Evolutionary conservation across 2,329 filamentous ascomycete species (phyloP), one percentile per base, ranked within the genome.

Genomic region (Diaporthe australafricana): DNA sequence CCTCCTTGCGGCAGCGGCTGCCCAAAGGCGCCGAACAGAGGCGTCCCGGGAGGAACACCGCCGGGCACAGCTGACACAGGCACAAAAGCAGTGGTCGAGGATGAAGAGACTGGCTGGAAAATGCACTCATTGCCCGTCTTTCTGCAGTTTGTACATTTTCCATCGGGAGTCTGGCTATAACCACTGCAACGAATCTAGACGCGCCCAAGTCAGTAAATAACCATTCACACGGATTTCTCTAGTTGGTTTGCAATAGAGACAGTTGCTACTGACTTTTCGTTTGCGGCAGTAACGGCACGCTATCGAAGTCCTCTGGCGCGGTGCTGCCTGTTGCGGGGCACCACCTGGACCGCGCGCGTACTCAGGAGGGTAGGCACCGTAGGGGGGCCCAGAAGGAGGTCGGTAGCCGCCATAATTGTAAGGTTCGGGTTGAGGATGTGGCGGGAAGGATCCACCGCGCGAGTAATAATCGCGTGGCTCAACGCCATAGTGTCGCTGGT

Each of bases 121-220:
- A 90, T 84, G 72, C 88, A 90, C 73, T 90, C 88, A 75, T 90
- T 89, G 62, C 88, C 88, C 81, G 90, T 89, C 74, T 89, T 88
- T 48, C 88, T 87, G 76, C 88, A 90, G 75, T 90, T 90, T 69
- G 88, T 86, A 75, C 88, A 90, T 74, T 90, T 89, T 14, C 88
- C 88, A 25, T 88, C 88, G 0, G 87, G 86, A 0, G 87, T 88
- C 73, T 87, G 89, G 72, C 88, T 86, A 74, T 90, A 90, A 35
- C 88, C 88, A 73, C 88, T 90, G 81, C 88, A 90, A 47, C 88
- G 87, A 74, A 90, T 90, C 88, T 90, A 72, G 22, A 38, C 16
- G 27, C 25, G 16, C 14, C 6, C 8, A 38, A 30, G 65, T 71
- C 38, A 72, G 60, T 47, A 30, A 27, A 16, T 6, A 32, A 67